These are phyloP conservation scores for Ambrosiella cleistominuta DNA, from an alignment of 2,329 filamentous ascomycete genomes.

Conservation along the genomic window DNA sequence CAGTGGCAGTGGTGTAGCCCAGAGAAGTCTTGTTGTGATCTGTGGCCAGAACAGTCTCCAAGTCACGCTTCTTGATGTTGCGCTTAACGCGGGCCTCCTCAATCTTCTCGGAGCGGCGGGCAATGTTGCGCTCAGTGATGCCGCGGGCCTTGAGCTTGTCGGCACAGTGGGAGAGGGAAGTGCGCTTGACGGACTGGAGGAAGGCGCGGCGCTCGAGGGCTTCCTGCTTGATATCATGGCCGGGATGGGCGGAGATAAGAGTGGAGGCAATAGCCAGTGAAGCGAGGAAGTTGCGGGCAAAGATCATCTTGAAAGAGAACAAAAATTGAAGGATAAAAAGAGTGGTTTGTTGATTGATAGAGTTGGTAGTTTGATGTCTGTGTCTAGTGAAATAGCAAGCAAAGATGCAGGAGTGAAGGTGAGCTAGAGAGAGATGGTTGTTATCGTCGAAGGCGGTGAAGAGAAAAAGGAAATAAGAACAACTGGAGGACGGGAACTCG, in stretches of 20 bases:
- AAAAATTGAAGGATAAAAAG: not conserved
- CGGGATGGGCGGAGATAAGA: slow-evolving; percentile 25
- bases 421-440: not conserved
- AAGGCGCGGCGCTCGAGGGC: slow-evolving; percentile 30
- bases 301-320: slow-evolving; percentile 4
- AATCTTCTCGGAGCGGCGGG: slow-evolving; percentile 26
- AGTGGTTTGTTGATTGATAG: not conserved
- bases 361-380: not conserved
- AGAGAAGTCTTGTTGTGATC: slow-evolving; percentile 21
- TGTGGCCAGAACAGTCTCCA: slow-evolving; percentile 19
- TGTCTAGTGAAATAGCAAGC: not conserved
- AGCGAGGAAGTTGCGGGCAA: slow-evolving; percentile 8
- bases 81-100: slow-evolving; percentile 26
- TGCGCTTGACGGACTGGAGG: slow-evolving; percentile 23
- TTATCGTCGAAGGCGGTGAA: not conserved
- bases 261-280: slow-evolving; percentile 10
- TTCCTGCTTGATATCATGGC: slow-evolving; percentile 31
- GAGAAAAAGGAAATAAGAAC: not conserved
- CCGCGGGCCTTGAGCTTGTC: slow-evolving; percentile 29
- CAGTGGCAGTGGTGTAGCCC: slow-evolving; percentile 18
- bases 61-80: slow-evolving; percentile 15
- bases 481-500: not conserved
- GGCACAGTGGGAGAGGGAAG: slow-evolving; percentile 29
- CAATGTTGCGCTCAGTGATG: slow-evolving; percentile 25
- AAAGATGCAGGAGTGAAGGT: not conserved